Base-by-base conservation (phyloP, 768 basidiomycete genomes). In the Clitopilus passeckerianus region DNA sequence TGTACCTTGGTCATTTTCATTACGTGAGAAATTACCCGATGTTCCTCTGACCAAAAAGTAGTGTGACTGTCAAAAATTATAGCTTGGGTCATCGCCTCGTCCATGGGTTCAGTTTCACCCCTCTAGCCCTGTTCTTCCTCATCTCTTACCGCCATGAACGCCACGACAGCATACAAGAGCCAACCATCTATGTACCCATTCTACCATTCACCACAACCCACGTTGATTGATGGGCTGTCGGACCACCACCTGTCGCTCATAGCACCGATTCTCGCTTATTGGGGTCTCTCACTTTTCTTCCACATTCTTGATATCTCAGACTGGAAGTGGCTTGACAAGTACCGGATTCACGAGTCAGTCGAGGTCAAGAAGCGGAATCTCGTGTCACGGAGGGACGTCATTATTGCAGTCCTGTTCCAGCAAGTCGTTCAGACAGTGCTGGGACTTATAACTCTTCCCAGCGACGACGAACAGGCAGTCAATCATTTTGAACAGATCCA, bases 271-370 rank as follows among this genome's bases (percentile, higher is more conserved):
- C 59, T 90, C 57, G 86, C 85, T 4, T 98, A 98, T 77, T 99
- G 97, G 96, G 63, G 73, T 1, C 71, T 87, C 43, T 93, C 93
- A 2, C 74, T 89, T 54, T 71, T 91, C 70, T 98, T 97, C 76
- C 87, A 94, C 70, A 68, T 73, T 46, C 79, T 99, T 66, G 97
- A 99, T 74, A 74, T 76, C n/a, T 87, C 85, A 2, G 78, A 76
- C 24, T 90, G 87, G 84, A 76, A 84, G 67, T 89, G 86, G 81
- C 80, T 97, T 34, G 86, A 95, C 63, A 85, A 82, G 60, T 87
- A 92, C 71, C 83, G 93, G 46, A 89, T 98, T 52, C 96, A 99
- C 72, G 91, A 93, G 55, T 90, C 91, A 0, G 77, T 76, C 14
- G 95, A 98, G 68, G 86, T 94, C 60, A 78, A 79, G 59, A 71